These are phyloP conservation scores for Xylaria bambusicola DNA, from an alignment of 495 filamentous ascomycete genomes.

Conservation along the genomic window DNA sequence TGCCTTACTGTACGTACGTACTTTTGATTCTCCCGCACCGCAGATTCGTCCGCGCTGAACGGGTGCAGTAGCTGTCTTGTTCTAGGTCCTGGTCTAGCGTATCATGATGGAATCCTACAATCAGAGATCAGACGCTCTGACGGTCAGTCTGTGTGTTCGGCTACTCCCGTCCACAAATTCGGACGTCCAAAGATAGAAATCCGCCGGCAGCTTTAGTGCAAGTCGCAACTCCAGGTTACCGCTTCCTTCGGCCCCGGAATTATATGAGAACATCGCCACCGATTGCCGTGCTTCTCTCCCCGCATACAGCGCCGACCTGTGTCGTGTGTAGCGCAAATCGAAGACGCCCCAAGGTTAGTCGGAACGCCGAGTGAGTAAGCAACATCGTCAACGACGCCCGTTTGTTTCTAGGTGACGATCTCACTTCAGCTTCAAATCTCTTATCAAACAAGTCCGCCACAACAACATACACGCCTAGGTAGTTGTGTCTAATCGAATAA, in stretches of 20 bases:
- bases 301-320: slow-evolving; percentile 1
- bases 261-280: slow-evolving; percentile 1
- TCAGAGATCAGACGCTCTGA: not conserved
- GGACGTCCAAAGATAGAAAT: slow-evolving; percentile 22
- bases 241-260: slow-evolving; percentile 5
- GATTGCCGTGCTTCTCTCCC: slow-evolving; percentile 2
- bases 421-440: too few species aligned
- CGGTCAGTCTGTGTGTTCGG: slow-evolving; percentile 2
- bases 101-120: not conserved
- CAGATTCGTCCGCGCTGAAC: too few species aligned
- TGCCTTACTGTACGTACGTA: too few species aligned
- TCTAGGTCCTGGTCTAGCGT: too few species aligned
- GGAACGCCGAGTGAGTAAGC: slow-evolving; percentile 1
- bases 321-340: not conserved
- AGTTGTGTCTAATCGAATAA: too few species aligned
- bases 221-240: not conserved
- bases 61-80: not conserved
- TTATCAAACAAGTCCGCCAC: too few species aligned
- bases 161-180: slow-evolving; percentile 12
- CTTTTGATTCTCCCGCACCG: too few species aligned
- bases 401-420: too few species aligned
- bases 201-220: slow-evolving; percentile 4
- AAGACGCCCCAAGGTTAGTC: not conserved
- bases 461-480: too few species aligned
- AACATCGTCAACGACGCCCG: not conserved